Evolutionary conservation across 208 protist species (phyloP).

Genomic region (Trichomonas tenax): DNA sequence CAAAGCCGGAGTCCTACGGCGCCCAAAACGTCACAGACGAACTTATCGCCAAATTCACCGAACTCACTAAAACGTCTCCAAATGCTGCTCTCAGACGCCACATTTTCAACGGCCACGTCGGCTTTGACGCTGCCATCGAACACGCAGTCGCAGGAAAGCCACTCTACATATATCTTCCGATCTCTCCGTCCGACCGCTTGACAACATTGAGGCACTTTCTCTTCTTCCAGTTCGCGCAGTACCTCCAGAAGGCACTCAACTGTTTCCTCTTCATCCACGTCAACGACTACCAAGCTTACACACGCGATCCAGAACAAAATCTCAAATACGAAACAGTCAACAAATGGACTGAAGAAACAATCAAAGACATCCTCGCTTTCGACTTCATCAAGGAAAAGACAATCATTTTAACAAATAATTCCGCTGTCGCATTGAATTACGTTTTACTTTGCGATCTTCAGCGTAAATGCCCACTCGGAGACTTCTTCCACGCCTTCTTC

Average conservation of each 20-base stretch:
- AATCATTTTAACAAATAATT: neutral
- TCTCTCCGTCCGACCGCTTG: neutral
- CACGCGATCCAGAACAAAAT: neutral
- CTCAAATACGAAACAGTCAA: neutral
- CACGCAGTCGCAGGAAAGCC: neutral
- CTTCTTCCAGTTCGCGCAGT: neutral
- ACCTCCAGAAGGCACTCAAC: neutral
- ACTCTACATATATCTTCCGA: neutral
- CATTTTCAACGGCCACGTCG: neutral
- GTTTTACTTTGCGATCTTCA: neutral
- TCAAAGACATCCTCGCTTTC: neutral
- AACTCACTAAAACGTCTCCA: neutral
- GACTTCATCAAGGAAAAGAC: neutral
- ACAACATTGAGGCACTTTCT: neutral
- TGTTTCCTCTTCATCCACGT: neutral
- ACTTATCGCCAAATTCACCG: neutral
- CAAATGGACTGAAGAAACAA: neutral
- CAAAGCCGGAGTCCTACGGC: neutral
- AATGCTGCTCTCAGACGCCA: neutral
- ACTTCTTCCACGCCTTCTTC: neutral
- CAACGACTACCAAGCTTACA: neutral
- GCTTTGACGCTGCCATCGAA: neutral
- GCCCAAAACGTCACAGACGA: neutral
- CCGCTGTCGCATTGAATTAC: neutral
- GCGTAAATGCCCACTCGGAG: neutral